Evolutionary conservation across 2,329 filamentous ascomycete species (phyloP), one percentile per base, ranked within the genome.

Genomic region (Ilyonectria robusta): DNA sequence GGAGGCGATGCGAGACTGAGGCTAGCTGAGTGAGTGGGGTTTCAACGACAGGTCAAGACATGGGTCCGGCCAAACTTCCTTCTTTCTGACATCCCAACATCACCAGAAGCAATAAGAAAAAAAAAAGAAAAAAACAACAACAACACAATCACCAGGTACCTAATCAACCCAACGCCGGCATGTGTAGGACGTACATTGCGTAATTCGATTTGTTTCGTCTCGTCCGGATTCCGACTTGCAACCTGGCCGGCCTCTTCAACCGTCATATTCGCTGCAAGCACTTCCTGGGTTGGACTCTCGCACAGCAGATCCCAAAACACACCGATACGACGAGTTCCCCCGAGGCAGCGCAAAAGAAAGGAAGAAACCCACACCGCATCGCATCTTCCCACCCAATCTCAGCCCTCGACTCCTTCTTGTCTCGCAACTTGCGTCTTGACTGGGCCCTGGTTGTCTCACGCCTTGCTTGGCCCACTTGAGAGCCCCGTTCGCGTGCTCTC

Each of bases 231-330:
- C 46, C 23, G 6, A n/a, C 23, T 15, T 10, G 7, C 23, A 50
- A 33, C n/a, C n/a, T n/a, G 15, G 17, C n/a, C 10, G 15, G 17
- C 13, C 17, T 23, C 13, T 33, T 19, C 5, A 10, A n/a, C 29
- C 47, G 9, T 10, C 48, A 31, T n/a, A 9, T 7, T 29, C 17
- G 31, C 50, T 19, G 37, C n/a, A 35, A 17, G 8, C n/a, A 9
- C 17, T 54, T 19, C 17, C 7, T 33, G 26, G 23, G 44, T 23
- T 42, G 17, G 31, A 37, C 57, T 40, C 57, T 60, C 51, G 62
- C 62, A 65, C 62, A 60, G 44, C 62, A 65, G 51, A 60, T 65
- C 51, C 46, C 62, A 44, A 65, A 65, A 65, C 62, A 65, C 62
- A 65, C 62, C 62, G 31, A 33, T 33, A 62, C 40, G 23, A 33